Conservation (phyloP, 495 filamentous ascomycete species). For the Aspergillus coremiiformis region DNA sequence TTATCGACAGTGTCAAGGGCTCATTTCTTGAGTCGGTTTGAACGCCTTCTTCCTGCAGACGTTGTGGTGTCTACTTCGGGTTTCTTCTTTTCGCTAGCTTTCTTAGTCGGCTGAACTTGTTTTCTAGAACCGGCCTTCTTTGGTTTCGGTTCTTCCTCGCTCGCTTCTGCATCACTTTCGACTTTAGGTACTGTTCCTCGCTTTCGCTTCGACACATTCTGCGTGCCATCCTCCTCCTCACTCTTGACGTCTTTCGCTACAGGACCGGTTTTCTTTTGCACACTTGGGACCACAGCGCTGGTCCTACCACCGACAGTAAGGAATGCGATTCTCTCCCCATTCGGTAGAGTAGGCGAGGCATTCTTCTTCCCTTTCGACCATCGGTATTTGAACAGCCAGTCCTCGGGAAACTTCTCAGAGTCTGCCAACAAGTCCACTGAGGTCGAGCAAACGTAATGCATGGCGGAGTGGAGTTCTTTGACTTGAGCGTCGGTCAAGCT, state of each 20-base stretch:
- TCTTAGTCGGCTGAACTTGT: constrained; percentile 13
- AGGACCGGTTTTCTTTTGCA: constrained; percentile 74
- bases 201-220: constrained; percentile 30
- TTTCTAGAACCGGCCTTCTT: constrained; percentile 19
- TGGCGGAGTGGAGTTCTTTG: constrained; percentile 59
- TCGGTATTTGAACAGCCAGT: constrained; percentile 88
- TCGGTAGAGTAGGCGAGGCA: constrained; percentile 56
- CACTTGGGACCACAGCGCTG: constrained; percentile 72
- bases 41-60: constrained; percentile 27
- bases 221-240: constrained; percentile 19
- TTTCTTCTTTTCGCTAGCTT: constrained; percentile 19
- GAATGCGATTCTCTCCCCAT: constrained; percentile 73
- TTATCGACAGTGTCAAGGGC: no score
- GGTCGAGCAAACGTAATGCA: constrained; percentile 69
- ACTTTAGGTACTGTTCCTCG: constrained; percentile 24
- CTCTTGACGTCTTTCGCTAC: constrained; percentile 29
- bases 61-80: constrained; percentile 1
- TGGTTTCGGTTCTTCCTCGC: constrained; percentile 16
- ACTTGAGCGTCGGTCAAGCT: constrained; percentile 68
- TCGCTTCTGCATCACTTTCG: constrained; percentile 22
- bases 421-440: constrained; percentile 77
- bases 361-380: constrained; percentile 89
- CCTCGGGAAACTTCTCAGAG: constrained; percentile 70
- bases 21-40: constrained; percentile 29
- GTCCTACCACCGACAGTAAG: constrained; percentile 85